phyloP scores from a whole-genome alignment of 2,329 filamentous ascomycete species.

The Neofusicoccum cordaticola region DNA sequence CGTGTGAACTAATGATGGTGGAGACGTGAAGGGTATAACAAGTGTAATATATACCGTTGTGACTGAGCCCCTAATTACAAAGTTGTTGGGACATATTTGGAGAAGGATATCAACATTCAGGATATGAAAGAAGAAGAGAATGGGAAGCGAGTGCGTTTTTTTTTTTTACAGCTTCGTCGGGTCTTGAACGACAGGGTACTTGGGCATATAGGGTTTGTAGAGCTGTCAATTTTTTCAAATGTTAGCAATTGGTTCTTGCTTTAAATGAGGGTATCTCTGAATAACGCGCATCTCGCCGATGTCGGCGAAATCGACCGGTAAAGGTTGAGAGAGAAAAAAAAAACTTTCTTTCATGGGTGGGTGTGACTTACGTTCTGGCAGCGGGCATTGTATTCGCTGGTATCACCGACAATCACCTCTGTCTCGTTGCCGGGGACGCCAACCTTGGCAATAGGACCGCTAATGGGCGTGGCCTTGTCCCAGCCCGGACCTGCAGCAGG shows the following conservation, averaged over 20 bases:
- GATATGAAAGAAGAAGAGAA: background rate
- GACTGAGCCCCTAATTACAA: background rate
- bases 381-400: constrained; percentile 33
- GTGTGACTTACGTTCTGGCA: constrained; percentile 31
- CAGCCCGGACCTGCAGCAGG: constrained; percentile 43
- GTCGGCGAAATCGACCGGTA: background rate
- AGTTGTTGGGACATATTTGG: background rate
- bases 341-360: background rate
- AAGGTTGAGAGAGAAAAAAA: background rate
- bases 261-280: background rate
- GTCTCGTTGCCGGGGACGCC: constrained; percentile 37
- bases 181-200: constrained; percentile 25
- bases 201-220: constrained; percentile 25
- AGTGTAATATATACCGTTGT: background rate
- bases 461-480: constrained; percentile 32
- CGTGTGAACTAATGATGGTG: background rate
- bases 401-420: constrained; percentile 27
- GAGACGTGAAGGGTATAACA: background rate
- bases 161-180: constrained; percentile 2
- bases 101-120: background rate
- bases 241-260: background rate
- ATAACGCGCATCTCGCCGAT: background rate
- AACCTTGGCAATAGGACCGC: constrained; percentile 32
- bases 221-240: constrained; percentile 7
- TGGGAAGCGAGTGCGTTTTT: background rate